Base-by-base conservation (phyloP, 2,329 filamentous ascomycete genomes). In the Elsinoe australis region DNA sequence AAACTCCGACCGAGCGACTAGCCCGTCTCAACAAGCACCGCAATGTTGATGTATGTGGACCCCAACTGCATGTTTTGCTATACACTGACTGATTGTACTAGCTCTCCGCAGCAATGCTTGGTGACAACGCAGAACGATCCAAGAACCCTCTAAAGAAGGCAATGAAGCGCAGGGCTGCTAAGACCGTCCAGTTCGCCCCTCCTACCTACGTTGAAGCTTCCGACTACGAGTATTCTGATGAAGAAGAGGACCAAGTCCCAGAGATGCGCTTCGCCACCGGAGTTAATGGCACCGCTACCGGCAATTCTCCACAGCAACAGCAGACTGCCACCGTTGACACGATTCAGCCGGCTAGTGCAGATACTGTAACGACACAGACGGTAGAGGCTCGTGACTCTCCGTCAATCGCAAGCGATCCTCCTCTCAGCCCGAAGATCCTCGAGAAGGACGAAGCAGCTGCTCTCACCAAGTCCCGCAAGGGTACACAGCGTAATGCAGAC, bases 21-120 rank as follows among this genome's bases (percentile, higher is more conserved):
- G 92, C 92, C 36, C 81, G 92, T 54, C 69, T 96, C 54, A 98
- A 98, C 67, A 98, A 98, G 68, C 92, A 98, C 68, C 80, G 92
- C 61, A 98, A 98, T 62, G 89, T 96, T 58, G 92, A 98, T 71
- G 88, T 94, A 78, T 55, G 86, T 63, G 39, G 21, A 15, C 22
- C 12, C 42, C 47, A 12, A 29, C 18, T 10, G 21, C 17, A 35
- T 47, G 35, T 54, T 50, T 5, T 10, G n/a, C 26, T 31, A 18
- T 26, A 22, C 14, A n/a, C 38, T n/a, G 29, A 53, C 49, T 63
- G 41, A 62, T 55, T 36, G 28, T 42, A 28, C 9, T 55, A 82
- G 78, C 73, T 85, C 28, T 82, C 82, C 47, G 79, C 80, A 29
- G 82, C 79, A 1, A 85, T 84, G 80, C 72, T 85, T 42, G 79